Conservation (phyloP, 441 rosid genomes). For the Aquilaria agallochum region DNA sequence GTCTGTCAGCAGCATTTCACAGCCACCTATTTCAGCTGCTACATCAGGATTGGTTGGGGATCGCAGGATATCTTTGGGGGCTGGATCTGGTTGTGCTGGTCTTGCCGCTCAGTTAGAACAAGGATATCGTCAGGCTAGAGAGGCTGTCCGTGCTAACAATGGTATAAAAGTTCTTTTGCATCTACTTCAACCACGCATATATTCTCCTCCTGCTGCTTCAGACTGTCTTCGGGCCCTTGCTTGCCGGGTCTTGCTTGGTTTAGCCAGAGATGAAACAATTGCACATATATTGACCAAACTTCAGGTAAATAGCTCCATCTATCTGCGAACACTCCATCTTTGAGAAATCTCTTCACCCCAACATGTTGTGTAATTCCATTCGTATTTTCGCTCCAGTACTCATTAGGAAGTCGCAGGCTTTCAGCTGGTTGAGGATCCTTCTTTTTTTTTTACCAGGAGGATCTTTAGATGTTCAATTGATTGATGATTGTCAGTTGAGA, state of each 20-base stretch:
- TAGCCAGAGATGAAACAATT: slow-evolving; percentile 96
- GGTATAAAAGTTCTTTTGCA: slow-evolving; percentile 97
- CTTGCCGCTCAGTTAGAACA: slow-evolving; percentile 99
- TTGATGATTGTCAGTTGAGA: not conserved
- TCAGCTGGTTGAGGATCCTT: not conserved
- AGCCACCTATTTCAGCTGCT: slow-evolving; percentile 55
- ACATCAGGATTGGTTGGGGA: slow-evolving; percentile 98
- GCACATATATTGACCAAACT: slow-evolving; percentile 97
- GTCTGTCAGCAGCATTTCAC: slow-evolving; percentile 43
- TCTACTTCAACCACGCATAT: slow-evolving; percentile 91
- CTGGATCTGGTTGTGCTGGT: slow-evolving; percentile 96
- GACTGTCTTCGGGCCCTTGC: slow-evolving; percentile 97
- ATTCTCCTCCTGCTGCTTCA: slow-evolving; percentile 85
- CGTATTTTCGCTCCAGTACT: slow-evolving; percentile 4
- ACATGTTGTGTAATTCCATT: slow-evolving; percentile 2
- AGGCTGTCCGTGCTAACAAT: slow-evolving; percentile 91
- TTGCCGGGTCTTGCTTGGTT: slow-evolving; percentile 96
- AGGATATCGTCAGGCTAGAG: slow-evolving; percentile 97
- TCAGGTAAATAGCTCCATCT: slow-evolving; percentile 50
- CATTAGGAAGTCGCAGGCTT: not conserved
- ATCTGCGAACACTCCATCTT: not conserved
- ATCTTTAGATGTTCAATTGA: not conserved
- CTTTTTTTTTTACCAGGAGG: not conserved
- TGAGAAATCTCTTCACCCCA: not conserved
- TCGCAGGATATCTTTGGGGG: slow-evolving; percentile 91